Evolutionary conservation across 768 basidiomycete species (phyloP).

Genomic region (Royoungia palumana): DNA sequence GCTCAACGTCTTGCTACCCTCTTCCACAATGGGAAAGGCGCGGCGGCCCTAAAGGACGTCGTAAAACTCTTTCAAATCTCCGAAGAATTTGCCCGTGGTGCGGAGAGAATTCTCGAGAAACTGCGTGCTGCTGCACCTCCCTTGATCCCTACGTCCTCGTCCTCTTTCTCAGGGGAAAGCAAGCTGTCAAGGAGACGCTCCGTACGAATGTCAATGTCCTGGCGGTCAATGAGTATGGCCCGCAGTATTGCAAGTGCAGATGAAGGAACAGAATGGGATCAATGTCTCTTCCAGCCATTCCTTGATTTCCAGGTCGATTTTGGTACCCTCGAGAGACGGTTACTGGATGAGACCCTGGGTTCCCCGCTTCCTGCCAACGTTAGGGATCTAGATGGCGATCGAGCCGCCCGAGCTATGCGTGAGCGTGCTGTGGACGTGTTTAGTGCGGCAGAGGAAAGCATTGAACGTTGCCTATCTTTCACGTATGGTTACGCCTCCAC

Average conservation of each 20-base stretch:
- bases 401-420: slow-evolving; percentile 59
- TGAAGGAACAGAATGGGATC: slow-evolving; percentile 72
- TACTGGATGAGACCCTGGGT: slow-evolving; percentile 58
- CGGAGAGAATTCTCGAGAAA: slow-evolving; percentile 78
- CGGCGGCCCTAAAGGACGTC: slow-evolving; percentile 62
- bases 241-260: slow-evolving; percentile 7
- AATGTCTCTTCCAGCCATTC: slow-evolving; percentile 90
- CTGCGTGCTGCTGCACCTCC: slow-evolving; percentile 40
- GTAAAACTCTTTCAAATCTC: slow-evolving; percentile 70
- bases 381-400: slow-evolving; percentile 33
- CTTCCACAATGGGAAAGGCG: slow-evolving; percentile 55
- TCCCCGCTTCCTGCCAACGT: slow-evolving; percentile 37
- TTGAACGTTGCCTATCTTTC: slow-evolving; percentile 69
- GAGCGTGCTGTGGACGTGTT: slow-evolving; percentile 78
- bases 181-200: slow-evolving; percentile 51
- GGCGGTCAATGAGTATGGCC: slow-evolving; percentile 43
- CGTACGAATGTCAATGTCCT: slow-evolving; percentile 63
- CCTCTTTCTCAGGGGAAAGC: slow-evolving; percentile 22
- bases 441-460: slow-evolving; percentile 73
- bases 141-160: slow-evolving; percentile 15
- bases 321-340: slow-evolving; percentile 67
- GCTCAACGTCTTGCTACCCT: slow-evolving; percentile 73
- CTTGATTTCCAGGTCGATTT: slow-evolving; percentile 89
- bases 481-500: slow-evolving; percentile 86
- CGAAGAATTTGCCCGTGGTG: slow-evolving; percentile 74